phyloP scores from a whole-genome alignment of 177 flowering plant genomes.

The Vitis hybrid region DNA sequence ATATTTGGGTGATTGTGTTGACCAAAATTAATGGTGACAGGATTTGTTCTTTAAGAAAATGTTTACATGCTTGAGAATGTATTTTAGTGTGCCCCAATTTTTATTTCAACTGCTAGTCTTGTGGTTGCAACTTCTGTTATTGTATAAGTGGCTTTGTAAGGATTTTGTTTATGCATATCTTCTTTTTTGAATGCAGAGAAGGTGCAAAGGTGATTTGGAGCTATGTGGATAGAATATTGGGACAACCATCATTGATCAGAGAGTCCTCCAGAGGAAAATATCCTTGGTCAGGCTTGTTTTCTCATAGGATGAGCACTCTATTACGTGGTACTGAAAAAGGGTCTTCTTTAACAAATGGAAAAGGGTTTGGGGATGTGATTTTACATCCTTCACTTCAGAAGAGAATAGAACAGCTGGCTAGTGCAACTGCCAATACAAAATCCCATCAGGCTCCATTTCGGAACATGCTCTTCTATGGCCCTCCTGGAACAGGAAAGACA shows the following conservation, averaged over 20 bases:
- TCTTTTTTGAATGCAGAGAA: constrained; percentile 57
- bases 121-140: background rate
- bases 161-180: constrained; percentile 8
- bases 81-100: background rate
- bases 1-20: background rate
- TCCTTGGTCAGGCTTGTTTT: constrained; percentile 86
- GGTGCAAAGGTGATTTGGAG: constrained; percentile 95
- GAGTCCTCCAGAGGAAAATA: constrained; percentile 94
- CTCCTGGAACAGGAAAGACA: constrained; percentile 99
- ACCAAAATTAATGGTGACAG: background rate
- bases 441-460: constrained; percentile 92
- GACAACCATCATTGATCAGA: constrained; percentile 96
- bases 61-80: background rate
- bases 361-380: constrained; percentile 92
- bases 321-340: constrained; percentile 34
- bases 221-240: constrained; percentile 92
- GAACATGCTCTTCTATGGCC: constrained; percentile 97
- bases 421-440: constrained; percentile 96
- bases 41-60: background rate
- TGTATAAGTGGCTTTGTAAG: background rate
- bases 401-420: constrained; percentile 84
- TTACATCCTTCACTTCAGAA: constrained; percentile 81
- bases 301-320: constrained; percentile 52
- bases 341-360: constrained; percentile 43
- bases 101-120: too few relatives aligned